Evolutionary conservation across 495 filamentous ascomycete species (phyloP).

Genomic region (Penicillium crystallinum): DNA sequence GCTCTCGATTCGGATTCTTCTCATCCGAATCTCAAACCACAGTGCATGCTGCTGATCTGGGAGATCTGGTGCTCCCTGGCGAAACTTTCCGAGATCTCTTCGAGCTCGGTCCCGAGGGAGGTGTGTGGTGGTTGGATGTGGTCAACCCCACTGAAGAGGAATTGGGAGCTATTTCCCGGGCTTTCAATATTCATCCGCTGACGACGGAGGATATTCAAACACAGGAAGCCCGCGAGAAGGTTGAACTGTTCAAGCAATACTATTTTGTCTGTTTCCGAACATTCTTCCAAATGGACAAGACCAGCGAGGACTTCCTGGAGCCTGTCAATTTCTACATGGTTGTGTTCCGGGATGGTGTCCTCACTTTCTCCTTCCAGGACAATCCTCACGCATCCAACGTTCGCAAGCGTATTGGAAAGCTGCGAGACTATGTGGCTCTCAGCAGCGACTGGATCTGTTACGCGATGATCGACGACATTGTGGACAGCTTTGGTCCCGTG

Average conservation of each 20-base stretch:
- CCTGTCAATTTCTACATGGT: conserved; percentile 95
- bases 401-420: conserved; percentile 80
- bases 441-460: conserved; percentile 99
- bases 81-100: conserved; percentile 89
- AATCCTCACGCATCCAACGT: conserved; percentile 84
- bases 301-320: conserved; percentile 71
- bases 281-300: conserved; percentile 76
- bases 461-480: conserved; percentile 97
- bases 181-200: conserved; percentile 89
- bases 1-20: conserved; percentile 89
- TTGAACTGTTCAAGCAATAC: conserved; percentile 94
- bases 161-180: conserved; percentile 77
- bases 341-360: conserved; percentile 90
- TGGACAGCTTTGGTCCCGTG: conserved; percentile 87
- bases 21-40: conserved; percentile 88
- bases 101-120: conserved; percentile 64
- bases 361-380: conserved; percentile 86
- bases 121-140: conserved; percentile 95
- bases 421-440: conserved; percentile 89
- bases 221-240: conserved; percentile 94
- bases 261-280: conserved; percentile 97
- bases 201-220: conserved; percentile 92
- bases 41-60: conserved; percentile 82
- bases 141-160: conserved; percentile 87
- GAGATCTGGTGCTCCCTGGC: conserved; percentile 79